phyloP scores from a whole-genome alignment of 371 early-diverging fungal species.

The Neoconidiobolus thromboides region DNA sequence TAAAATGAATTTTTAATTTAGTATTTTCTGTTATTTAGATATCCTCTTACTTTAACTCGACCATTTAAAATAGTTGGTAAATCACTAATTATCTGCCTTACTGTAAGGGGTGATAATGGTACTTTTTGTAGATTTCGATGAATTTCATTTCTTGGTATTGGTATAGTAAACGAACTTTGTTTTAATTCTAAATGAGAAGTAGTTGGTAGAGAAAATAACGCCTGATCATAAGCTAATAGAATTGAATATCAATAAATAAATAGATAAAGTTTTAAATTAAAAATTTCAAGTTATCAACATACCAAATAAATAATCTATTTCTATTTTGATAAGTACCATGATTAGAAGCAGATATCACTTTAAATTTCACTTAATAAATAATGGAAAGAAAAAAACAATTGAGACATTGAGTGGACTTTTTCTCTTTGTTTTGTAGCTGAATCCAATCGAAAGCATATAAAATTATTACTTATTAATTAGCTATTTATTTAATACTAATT shows the following conservation, averaged over 20 bases:
- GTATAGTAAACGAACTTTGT: not conserved
- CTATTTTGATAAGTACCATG: slow-evolving; percentile 12
- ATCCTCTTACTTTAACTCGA: not conserved
- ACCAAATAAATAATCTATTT: slow-evolving; percentile 13
- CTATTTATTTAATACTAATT: not conserved
- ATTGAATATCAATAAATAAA: not conserved
- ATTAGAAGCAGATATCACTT: slow-evolving; percentile 8
- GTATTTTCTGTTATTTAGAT: slow-evolving; percentile 3
- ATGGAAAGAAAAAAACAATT: slow-evolving; percentile 10
- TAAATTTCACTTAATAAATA: slow-evolving; percentile 12
- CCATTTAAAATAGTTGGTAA: slow-evolving; percentile 8
- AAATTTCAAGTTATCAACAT: slow-evolving; percentile 6
- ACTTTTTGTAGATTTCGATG: not conserved
- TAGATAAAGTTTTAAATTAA: not conserved
- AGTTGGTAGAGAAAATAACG: slow-evolving; percentile 5
- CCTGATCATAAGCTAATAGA: not conserved
- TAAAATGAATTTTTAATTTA: too few relatives aligned
- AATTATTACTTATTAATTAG: not conserved
- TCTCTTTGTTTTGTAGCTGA: too few relatives aligned
- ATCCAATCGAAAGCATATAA: too few relatives aligned
- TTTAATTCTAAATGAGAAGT: slow-evolving; percentile 2
- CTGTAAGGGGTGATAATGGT: slow-evolving; percentile 5
- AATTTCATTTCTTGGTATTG: not conserved
- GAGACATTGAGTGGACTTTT: not conserved
- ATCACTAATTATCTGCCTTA: slow-evolving; percentile 7